These are phyloP conservation scores for Gaeumannomyces sp. DNA, from an alignment of 2,329 filamentous ascomycete genomes.

Conservation along the genomic window DNA sequence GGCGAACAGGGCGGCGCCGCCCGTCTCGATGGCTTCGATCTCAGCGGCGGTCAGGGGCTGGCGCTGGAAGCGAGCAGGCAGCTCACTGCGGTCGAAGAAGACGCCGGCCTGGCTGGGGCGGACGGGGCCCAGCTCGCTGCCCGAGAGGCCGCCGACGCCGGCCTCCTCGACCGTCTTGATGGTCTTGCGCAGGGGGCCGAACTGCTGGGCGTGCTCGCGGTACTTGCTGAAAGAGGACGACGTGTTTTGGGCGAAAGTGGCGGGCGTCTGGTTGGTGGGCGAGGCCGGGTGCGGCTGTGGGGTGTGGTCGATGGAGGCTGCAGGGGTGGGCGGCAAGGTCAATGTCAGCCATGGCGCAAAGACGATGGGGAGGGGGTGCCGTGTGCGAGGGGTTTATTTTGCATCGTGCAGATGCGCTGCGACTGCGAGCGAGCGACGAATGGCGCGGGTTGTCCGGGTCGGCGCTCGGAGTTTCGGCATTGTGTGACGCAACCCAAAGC, in stretches of 20 bases:
- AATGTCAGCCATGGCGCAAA: background rate
- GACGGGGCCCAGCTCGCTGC: conserved; percentile 67
- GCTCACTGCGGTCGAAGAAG: conserved; percentile 83
- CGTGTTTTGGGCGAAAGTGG: conserved; percentile 38
- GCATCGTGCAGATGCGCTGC: background rate
- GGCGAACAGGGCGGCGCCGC: conserved; percentile 61
- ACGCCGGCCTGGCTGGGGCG: conserved; percentile 59
- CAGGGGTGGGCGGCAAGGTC: background rate
- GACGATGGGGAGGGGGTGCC: background rate
- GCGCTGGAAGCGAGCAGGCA: conserved; percentile 77
- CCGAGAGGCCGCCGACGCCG: conserved; percentile 56
- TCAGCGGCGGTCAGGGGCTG: conserved; percentile 69
- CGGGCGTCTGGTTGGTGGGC: conserved; percentile 57
- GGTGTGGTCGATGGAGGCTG: conserved; percentile 66
- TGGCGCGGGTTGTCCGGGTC: background rate
- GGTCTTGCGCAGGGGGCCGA: conserved; percentile 64
- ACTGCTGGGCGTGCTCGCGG: conserved; percentile 71
- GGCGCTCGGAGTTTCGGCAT: conserved; percentile 1
- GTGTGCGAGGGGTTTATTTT: background rate
- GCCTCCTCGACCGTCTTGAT: conserved; percentile 30
- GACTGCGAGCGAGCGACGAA: background rate
- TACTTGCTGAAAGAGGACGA: conserved; percentile 67
- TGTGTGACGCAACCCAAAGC: background rate
- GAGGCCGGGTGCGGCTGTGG: conserved; percentile 69
- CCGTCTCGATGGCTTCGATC: conserved; percentile 94